These are phyloP conservation scores for Globisporangium emineosum DNA, from an alignment of 352 stramenopile genomes.

Conservation along the genomic window DNA sequence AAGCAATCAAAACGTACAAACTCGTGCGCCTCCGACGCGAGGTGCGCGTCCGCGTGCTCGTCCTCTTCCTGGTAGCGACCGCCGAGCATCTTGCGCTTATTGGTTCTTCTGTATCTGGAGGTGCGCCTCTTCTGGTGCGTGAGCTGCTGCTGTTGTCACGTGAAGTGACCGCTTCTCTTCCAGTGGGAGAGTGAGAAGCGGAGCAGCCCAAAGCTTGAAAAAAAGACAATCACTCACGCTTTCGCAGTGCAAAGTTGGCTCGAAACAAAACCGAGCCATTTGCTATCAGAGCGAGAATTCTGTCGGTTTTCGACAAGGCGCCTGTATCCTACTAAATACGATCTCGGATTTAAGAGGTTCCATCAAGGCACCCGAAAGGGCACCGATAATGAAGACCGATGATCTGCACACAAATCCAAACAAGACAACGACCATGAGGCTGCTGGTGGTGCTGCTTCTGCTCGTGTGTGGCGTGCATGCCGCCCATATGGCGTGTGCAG, in stretches of 20 bases:
- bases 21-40: conserved; percentile 15
- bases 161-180: not conserved
- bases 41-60: conserved; percentile 13
- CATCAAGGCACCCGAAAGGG: too few relatives aligned
- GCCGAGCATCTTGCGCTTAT: conserved; percentile 17
- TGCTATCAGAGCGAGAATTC: too few relatives aligned
- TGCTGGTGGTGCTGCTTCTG: not conserved
- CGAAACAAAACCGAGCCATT: too few relatives aligned
- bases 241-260: conserved; percentile 2
- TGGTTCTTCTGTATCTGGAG: too few relatives aligned
- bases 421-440: not conserved
- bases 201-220: too few relatives aligned
- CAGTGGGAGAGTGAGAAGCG: conserved; percentile 13
- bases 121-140: not conserved
- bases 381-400: not conserved
- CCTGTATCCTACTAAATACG: too few relatives aligned
- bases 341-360: not conserved
- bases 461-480: not conserved
- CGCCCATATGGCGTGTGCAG: too few relatives aligned
- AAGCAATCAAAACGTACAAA: conserved; percentile 16
- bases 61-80: conserved; percentile 20
- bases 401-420: not conserved
- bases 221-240: too few relatives aligned
- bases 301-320: too few relatives aligned
- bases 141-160: not conserved